Percentiles rank a stretch among this genome's conserved stretches.
phyloP scores from a whole-genome alignment of 306 rosid species.

The Dalbergia cultrata region DNA sequence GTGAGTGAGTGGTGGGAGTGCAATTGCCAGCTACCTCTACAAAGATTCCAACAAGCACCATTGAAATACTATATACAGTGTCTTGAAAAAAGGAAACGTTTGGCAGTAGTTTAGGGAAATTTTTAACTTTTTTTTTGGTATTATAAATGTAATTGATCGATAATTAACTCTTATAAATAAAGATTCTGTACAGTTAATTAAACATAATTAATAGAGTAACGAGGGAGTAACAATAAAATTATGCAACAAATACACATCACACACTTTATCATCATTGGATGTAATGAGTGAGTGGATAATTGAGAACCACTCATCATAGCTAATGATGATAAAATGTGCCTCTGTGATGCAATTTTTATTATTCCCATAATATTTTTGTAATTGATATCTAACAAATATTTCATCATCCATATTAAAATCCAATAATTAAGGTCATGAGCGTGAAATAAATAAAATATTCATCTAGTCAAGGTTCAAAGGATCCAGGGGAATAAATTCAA shows the following conservation, averaged over 20 bases:
- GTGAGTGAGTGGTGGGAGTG: neutral
- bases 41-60: neutral
- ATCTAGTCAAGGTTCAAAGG: neutral
- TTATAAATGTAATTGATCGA: too few relatives aligned
- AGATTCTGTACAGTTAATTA: neutral
- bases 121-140: too few relatives aligned
- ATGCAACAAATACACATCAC: too few relatives aligned
- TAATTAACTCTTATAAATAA: too few relatives aligned
- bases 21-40: neutral
- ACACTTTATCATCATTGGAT: too few relatives aligned
- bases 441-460: neutral
- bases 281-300: too few relatives aligned
- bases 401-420: neutral
- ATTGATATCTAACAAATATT: neutral
- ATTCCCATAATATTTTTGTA: too few relatives aligned
- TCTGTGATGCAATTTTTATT: too few relatives aligned
- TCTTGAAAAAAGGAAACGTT: neutral
- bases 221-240: too few relatives aligned
- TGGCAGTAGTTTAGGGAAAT: neutral
- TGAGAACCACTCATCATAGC: too few relatives aligned
- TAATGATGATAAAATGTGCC: too few relatives aligned
- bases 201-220: neutral
- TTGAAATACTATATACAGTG: neutral
- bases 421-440: neutral
- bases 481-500: neutral